Evolutionary conservation across 176 grass and related monocot genomes (phyloP).

Genomic region (Oryza glumipatula): DNA sequence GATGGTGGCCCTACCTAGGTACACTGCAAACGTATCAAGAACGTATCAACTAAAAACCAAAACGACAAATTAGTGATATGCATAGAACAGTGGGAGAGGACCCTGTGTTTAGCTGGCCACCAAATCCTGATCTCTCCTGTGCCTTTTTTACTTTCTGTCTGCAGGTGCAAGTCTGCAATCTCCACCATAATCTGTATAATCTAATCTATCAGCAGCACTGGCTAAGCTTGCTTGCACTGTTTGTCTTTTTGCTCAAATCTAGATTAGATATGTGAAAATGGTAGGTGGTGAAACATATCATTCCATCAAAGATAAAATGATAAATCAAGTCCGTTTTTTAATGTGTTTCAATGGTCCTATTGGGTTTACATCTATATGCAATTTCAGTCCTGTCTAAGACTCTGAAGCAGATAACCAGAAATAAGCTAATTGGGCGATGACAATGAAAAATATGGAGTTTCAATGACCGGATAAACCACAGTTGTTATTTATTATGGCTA

Average conservation of each 20-base stretch:
- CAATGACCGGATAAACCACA: background rate
- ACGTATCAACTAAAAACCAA: conserved; percentile 32
- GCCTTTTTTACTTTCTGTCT: conserved; percentile 29
- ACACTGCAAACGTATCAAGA: conserved; percentile 15
- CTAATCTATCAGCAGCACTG: conserved; percentile 33
- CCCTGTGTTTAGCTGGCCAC: conserved; percentile 36
- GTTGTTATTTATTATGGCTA: background rate
- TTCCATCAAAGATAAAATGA: background rate
- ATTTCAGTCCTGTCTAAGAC: background rate
- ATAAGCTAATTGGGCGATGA: background rate
- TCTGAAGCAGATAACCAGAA: conserved; percentile 12
- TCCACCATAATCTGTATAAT: conserved; percentile 21
- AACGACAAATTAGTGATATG: background rate
- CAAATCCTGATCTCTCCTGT: conserved; percentile 14
- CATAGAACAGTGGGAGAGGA: conserved; percentile 25
- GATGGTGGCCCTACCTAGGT: conserved; percentile 38
- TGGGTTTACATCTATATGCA: background rate
- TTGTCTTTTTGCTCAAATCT: conserved; percentile 29
- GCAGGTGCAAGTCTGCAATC: conserved; percentile 15
- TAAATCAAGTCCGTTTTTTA: background rate
- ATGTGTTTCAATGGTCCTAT: background rate
- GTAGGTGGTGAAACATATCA: background rate
- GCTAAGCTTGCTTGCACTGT: background rate
- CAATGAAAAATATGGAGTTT: background rate
- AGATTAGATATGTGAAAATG: conserved; percentile 21